Evolutionary conservation across 768 basidiomycete genomes (phyloP).

Genomic region (Gloeostereum incarnatum): DNA sequence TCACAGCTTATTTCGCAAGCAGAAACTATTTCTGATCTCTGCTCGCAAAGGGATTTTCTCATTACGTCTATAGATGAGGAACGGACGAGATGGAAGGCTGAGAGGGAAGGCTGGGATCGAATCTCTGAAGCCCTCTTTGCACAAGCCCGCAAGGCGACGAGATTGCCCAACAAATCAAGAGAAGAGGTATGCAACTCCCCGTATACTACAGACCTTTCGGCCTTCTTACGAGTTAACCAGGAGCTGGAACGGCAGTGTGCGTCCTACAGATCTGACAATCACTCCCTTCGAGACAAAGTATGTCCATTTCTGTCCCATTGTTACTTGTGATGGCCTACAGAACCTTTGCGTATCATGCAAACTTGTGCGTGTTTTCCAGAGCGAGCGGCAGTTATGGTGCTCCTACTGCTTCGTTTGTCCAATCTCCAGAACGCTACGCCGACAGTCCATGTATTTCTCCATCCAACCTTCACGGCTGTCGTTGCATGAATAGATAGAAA

Average conservation of each 20-base stretch:
- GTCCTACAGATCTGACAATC: constrained; percentile 52
- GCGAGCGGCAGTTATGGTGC: no score
- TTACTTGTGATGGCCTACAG: neutral
- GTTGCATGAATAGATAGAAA: no score
- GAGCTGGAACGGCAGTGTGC: constrained; percentile 45
- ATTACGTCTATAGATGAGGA: constrained; percentile 45
- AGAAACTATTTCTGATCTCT: constrained; percentile 45
- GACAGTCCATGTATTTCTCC: no score
- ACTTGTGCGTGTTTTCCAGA: no score
- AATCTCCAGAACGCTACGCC: no score
- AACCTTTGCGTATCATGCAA: no score
- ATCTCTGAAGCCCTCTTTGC: constrained; percentile 58
- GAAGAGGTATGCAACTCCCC: no score
- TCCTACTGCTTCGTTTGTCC: no score
- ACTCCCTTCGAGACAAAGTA: constrained; percentile 52
- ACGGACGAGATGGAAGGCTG: constrained; percentile 49
- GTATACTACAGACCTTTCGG: no score
- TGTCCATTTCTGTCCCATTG: constrained; percentile 6
- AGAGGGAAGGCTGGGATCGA: constrained; percentile 56
- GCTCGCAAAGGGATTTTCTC: constrained; percentile 50
- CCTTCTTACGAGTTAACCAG: constrained; percentile 23
- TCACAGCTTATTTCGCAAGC: constrained; percentile 50
- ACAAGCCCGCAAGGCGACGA: no score
- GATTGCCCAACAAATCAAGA: no score
- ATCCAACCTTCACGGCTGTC: no score